Evolutionary conservation across 2,329 filamentous ascomycete species (phyloP).

Genomic region (Trichoderma atrobrunneum): DNA sequence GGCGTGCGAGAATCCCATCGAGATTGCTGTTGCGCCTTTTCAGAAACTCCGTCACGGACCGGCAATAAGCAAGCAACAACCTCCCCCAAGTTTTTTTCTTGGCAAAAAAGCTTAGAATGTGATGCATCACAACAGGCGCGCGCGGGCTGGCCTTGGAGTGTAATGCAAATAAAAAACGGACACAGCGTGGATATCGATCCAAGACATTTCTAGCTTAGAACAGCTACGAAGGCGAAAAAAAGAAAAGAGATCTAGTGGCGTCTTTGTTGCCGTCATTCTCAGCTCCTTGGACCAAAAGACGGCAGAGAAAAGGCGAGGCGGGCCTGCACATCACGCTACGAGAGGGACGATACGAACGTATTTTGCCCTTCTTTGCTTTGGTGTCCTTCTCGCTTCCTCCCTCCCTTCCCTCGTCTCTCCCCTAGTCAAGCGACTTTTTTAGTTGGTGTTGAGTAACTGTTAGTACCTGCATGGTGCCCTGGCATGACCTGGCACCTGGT

Average conservation of each 20-base stretch:
- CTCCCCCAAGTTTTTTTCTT: background rate
- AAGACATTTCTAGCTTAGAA: background rate
- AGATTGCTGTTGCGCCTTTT: background rate
- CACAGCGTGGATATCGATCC: background rate
- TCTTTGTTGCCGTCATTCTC: background rate
- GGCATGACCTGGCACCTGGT: background rate
- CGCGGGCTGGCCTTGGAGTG: background rate
- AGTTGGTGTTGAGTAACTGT: no score
- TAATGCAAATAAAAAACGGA: background rate
- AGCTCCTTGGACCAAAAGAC: background rate
- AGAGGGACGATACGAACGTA: background rate
- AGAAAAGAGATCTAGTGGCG: background rate
- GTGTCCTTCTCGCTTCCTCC: background rate
- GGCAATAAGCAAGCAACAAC: background rate
- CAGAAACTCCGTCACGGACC: background rate
- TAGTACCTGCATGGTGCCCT: background rate
- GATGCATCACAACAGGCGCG: background rate
- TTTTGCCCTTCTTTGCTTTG: background rate
- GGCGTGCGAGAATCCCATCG: background rate
- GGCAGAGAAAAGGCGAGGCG: background rate
- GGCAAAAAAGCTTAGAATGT: background rate
- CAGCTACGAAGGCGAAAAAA: background rate
- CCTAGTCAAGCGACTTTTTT: background rate
- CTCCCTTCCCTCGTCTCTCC: background rate
- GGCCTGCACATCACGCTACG: background rate